A percentile compares a stretch with the other conserved stretches of the same genome.
Evolutionary conservation across 257 asterid genomes (phyloP).

Genomic region (Lycium barbarum): DNA sequence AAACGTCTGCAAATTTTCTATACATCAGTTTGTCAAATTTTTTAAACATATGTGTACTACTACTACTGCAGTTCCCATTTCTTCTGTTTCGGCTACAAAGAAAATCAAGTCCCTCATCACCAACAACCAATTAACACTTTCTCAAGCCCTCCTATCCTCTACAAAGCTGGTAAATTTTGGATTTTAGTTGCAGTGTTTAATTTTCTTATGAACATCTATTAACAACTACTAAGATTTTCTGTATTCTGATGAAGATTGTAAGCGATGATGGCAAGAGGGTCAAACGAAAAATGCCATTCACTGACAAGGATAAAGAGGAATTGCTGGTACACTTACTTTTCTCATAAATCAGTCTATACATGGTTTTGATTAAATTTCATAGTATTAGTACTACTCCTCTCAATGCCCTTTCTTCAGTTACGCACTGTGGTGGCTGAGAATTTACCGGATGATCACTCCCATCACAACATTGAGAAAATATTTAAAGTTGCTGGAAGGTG

Average conservation of each 20-base stretch:
- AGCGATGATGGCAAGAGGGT: slow-evolving; percentile 91
- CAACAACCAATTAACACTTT: slow-evolving; percentile 65
- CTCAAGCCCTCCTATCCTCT: slow-evolving; percentile 82
- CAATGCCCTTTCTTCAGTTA: slow-evolving; percentile 43
- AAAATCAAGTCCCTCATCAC: slow-evolving; percentile 83
- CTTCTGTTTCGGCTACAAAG: slow-evolving; percentile 78
- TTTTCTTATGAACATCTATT: not conserved
- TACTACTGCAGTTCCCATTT: slow-evolving; percentile 68
- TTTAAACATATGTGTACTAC: not conserved
- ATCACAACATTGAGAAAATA: slow-evolving; percentile 91
- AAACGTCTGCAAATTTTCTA: not conserved
- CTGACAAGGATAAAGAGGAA: slow-evolving; percentile 89
- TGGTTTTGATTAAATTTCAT: not conserved
- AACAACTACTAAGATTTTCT: not conserved
- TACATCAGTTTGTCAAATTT: not conserved
- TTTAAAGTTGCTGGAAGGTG: slow-evolving; percentile 91
- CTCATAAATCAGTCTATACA: not conserved
- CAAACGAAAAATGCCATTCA: slow-evolving; percentile 69
- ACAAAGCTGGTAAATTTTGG: slow-evolving; percentile 61
- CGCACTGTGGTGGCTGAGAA: slow-evolving; percentile 94
- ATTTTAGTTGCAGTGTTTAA: not conserved
- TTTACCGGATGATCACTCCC: slow-evolving; percentile 96
- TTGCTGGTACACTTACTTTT: slow-evolving; percentile 58
- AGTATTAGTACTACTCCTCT: not conserved
- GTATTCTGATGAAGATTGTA: slow-evolving; percentile 49